Base-by-base conservation (phyloP, 23 red algal genomes). In the Cyanidium caldarium region DNA sequence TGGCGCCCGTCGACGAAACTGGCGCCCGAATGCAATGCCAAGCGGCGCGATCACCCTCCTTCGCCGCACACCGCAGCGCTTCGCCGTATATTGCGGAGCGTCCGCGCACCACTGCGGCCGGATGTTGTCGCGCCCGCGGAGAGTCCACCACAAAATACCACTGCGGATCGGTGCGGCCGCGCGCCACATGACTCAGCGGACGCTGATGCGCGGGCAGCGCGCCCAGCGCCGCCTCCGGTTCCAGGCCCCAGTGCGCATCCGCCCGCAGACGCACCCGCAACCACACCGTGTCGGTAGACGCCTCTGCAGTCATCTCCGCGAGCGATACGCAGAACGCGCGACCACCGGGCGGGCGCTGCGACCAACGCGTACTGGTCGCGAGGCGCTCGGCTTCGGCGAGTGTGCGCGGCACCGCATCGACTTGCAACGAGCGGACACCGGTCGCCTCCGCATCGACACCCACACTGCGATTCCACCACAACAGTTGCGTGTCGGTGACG, bases 401-500 rank as follows among this genome's bases (percentile, higher is more conserved):
- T 5, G 51, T 16, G 5, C 19, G 7, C 51, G 10, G 51, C 7
- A 28, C 51, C n/a, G n/a, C n/a, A n/a, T n/a, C n/a, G n/a, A n/a
- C n/a, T n/a, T n/a, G n/a, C n/a, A n/a, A n/a, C n/a, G n/a, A n/a
- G n/a, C n/a, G n/a, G n/a, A n/a, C n/a, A n/a, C n/a, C n/a, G n/a
- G n/a, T n/a, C n/a, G n/a, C n/a, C n/a, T n/a, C n/a, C n/a, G n/a
- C n/a, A n/a, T 5, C 51, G 5, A 28, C 51, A 21, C n/a, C 51
- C 10, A 5, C 23, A 28, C 10, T 10, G 51, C 31, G n/a, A 5
- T 28, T 10, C 51, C 73, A 79, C 74, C 73, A 77, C 57, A 77
- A 44, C 45, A 86, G 37, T 34, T 68, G 3, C 15, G 74, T 79
- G 23, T 58, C 82, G 40, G 72, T 65, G 34, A 86, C 82, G 12